Evolutionary conservation across 306 rosid species (phyloP).

Genomic region (Begonia masoniana): DNA sequence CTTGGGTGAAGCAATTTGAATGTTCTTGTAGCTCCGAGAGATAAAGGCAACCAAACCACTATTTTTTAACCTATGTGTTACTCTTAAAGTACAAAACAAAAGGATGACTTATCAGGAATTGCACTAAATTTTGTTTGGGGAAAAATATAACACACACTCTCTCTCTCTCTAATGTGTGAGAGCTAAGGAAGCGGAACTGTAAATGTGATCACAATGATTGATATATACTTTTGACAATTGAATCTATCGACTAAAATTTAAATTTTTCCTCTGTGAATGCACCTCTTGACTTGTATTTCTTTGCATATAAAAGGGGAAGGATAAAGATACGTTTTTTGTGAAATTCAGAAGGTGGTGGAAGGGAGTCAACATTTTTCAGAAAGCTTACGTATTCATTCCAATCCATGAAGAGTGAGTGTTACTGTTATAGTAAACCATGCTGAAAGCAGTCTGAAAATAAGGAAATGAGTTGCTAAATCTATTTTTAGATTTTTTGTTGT

Average conservation of each 20-base stretch:
- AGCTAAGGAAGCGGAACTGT: too few species aligned
- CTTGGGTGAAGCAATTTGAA: not conserved
- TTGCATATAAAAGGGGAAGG: constrained; percentile 37
- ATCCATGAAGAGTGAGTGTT: constrained; percentile 68
- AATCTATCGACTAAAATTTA: too few species aligned
- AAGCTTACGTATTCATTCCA: constrained; percentile 82
- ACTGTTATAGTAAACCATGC: not conserved
- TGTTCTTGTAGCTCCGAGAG: not conserved
- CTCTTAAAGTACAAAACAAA: not conserved
- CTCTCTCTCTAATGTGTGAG: not conserved
- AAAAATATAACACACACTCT: not conserved
- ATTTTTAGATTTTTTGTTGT: not conserved
- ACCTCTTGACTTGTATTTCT: constrained; percentile 17
- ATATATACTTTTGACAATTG: too few species aligned
- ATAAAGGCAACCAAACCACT: not conserved
- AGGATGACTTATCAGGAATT: too few species aligned
- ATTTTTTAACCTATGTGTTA: not conserved
- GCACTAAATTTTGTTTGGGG: too few species aligned
- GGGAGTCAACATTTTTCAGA: constrained; percentile 81
- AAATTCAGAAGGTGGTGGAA: constrained; percentile 99
- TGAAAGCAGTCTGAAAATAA: not conserved
- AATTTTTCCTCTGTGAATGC: not conserved
- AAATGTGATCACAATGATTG: too few species aligned
- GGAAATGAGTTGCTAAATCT: not conserved
- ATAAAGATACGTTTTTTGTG: constrained; percentile 35